Conservation (phyloP, 768 basidiomycete species). For the Trametes villosa region DNA sequence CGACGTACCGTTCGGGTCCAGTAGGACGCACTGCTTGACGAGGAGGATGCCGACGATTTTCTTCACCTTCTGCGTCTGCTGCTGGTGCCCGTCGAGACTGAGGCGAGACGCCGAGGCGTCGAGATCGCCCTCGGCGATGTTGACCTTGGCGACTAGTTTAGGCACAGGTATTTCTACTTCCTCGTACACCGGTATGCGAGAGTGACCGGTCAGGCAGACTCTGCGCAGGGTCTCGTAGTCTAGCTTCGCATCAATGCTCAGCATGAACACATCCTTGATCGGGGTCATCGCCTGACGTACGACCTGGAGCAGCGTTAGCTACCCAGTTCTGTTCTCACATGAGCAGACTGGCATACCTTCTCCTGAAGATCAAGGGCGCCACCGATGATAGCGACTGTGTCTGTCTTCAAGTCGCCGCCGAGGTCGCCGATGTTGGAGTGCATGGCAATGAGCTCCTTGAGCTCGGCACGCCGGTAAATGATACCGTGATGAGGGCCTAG, state of each 20-base stretch:
- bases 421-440: constrained; percentile 73
- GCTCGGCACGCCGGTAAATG: constrained; percentile 80
- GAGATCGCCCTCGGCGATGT: constrained; percentile 14
- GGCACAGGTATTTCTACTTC: constrained; percentile 69
- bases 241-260: constrained; percentile 81
- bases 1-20: constrained; percentile 73
- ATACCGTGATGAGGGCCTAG: constrained; percentile 89
- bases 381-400: constrained; percentile 90
- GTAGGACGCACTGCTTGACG: constrained; percentile 86
- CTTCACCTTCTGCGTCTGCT: constrained; percentile 58
- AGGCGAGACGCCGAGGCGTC: constrained; percentile 23
- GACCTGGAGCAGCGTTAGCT: constrained; percentile 2
- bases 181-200: constrained; percentile 83
- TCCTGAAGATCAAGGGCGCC: constrained; percentile 89
- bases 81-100: constrained; percentile 24
- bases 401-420: constrained; percentile 84
- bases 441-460: constrained; percentile 91
- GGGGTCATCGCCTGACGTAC: constrained; percentile 72
- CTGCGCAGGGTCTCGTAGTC: constrained; percentile 80
- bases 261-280: constrained; percentile 82
- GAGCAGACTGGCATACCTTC: constrained; percentile 50
- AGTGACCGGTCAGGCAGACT: constrained; percentile 82
- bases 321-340: background rate
- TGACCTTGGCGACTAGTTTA: constrained; percentile 19
- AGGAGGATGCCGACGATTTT: constrained; percentile 87